Base-by-base conservation (phyloP, 352 stramenopile genomes). In the Phytopythium ostracodes region DNA sequence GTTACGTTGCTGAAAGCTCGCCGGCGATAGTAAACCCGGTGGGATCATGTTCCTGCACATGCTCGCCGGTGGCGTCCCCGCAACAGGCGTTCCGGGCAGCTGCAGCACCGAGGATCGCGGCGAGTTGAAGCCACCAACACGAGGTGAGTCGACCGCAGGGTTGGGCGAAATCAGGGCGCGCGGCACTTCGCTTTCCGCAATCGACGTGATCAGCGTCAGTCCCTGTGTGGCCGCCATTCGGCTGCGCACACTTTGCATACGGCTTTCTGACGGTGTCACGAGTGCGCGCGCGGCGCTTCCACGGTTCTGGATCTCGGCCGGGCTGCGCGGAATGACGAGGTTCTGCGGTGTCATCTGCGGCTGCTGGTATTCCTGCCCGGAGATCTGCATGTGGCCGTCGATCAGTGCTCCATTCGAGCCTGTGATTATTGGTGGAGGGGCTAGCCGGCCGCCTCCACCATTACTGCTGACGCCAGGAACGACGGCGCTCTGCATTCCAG, bases 151-250 rank as follows among this genome's bases (percentile, higher is more conserved):
- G 4, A 94, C 79, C 6, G 87, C 87, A 20, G 87, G 87, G 59
- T 96, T 96, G 12, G 87, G 87, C 12, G 87, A 96, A 11, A 96
- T 81, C 14, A 96, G 61, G 2, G 86, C 87, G 24, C 85, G 73
- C 20, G 87, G 87, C 29, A 94, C 79, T 44, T 96, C 82, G 33
- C 79, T 90, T 60, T 94, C 87, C 1, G 84, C 70, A 6, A 96
- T 76, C 11, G 87, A 94, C 3, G 87, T 93, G 53, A 94, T 92
- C 6, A 96, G 59, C 4, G 84, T 79, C n/a, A 96, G 66, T 5
- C 84, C 84, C 68, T 93, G 83, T 0, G 78, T 79, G 46, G 76
- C 66, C n/a, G 72, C 58, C 22, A 77, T 63, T 42, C 73, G 75
- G 50, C 60, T 78, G 64, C 68, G 60, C 31, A 63, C 52, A 52